Conservation (phyloP, 2,329 filamentous ascomycete species). For the Thielaviopsis populi region DNA sequence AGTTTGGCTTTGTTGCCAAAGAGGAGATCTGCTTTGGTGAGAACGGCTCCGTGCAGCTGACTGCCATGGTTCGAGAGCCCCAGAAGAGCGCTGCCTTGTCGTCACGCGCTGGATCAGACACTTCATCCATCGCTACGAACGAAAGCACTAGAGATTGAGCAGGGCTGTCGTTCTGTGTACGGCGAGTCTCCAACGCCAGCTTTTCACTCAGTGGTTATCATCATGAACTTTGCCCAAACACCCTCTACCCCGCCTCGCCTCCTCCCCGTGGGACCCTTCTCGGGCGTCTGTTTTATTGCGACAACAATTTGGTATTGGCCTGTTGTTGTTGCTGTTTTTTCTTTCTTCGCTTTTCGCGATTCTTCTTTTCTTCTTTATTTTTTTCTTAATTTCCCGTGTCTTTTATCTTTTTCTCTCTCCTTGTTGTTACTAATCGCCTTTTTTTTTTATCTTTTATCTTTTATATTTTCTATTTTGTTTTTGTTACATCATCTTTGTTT, state of each 20-base stretch:
- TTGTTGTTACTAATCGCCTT: not conserved
- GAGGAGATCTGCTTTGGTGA: conserved; percentile 48
- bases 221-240: not conserved
- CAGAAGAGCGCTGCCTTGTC: conserved; percentile 22
- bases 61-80: conserved; percentile 73
- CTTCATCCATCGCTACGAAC: conserved; percentile 1
- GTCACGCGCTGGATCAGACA: not conserved
- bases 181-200: not conserved
- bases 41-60: conserved; percentile 44
- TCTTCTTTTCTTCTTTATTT: not conserved
- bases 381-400: not conserved
- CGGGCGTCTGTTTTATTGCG: not conserved
- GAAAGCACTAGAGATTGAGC: conserved; percentile 10
- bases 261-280: not conserved
- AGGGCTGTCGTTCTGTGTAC: not conserved
- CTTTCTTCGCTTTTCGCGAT: not conserved
- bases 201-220: not conserved
- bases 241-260: not conserved
- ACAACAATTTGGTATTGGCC: no score
- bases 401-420: not conserved
- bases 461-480: conserved; percentile 5
- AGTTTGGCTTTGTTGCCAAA: conserved; percentile 56
- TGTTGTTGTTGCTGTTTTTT: conserved; percentile 5
- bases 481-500: not conserved
- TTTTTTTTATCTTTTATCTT: not conserved